Conservation (phyloP, 208 protist species). For the Porcisia hertigi region DNA sequence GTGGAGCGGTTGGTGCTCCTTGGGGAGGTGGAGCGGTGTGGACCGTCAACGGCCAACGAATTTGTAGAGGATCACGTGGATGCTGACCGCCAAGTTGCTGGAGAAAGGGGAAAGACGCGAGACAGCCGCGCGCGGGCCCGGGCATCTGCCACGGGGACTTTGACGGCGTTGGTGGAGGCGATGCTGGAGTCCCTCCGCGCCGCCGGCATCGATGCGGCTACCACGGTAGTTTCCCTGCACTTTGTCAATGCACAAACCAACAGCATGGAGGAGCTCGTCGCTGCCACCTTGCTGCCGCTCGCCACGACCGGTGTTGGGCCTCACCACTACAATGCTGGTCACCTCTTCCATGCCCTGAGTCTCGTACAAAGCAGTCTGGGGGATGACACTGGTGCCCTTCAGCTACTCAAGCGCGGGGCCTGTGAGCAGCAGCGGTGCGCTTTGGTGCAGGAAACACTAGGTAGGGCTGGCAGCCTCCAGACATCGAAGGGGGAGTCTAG, state of each 20-base stretch:
- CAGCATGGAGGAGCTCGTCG: conserved; percentile 43
- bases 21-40: conserved; percentile 19
- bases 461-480: neutral
- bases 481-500: neutral
- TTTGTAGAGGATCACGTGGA: neutral
- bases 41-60: neutral
- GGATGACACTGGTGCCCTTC: conserved; percentile 56
- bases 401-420: conserved; percentile 44
- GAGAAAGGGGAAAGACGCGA: neutral
- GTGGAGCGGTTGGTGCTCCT: conserved; percentile 47
- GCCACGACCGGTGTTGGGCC: conserved; percentile 29
- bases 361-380: conserved; percentile 67
- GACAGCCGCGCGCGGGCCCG: neutral
- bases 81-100: neutral
- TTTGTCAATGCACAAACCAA: conserved; percentile 69
- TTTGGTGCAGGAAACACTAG: conserved; percentile 5
- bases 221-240: conserved; percentile 32
- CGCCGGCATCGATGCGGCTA: conserved; percentile 36
- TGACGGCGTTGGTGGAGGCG: conserved; percentile 32
- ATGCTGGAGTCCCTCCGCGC: conserved; percentile 53
- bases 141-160: neutral
- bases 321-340: conserved; percentile 40
- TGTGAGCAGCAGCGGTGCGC: conserved; percentile 25
- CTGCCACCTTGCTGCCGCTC: conserved; percentile 36
- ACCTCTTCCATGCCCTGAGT: conserved; percentile 66